Conservation (phyloP, 805 yeast species). For the Cyberlindnera mycetangii region DNA sequence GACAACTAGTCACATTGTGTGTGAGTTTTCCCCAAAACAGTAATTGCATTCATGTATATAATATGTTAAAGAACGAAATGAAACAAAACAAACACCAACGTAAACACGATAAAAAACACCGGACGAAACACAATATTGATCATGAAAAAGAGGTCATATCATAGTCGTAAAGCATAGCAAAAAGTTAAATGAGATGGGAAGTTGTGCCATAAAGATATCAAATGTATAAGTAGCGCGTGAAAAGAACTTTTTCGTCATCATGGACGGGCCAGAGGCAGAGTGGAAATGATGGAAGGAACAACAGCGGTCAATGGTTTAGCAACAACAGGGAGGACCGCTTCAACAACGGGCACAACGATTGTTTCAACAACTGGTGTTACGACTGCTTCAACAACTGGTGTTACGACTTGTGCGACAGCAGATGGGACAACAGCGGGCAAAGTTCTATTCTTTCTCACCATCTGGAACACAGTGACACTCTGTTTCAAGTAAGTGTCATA, state of each 20-base stretch:
- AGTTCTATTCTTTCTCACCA: constrained; percentile 26
- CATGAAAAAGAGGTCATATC: neutral
- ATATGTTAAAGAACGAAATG: neutral
- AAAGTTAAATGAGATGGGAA: too few species aligned
- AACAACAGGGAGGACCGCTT: neutral
- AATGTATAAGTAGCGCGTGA: too few species aligned
- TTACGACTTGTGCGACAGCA: too few species aligned
- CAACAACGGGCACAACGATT: neutral
- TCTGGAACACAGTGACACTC: constrained; percentile 40
- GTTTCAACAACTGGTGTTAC: neutral
- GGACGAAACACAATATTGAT: neutral
- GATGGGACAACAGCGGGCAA: neutral
- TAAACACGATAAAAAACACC: neutral
- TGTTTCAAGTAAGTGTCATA: constrained; percentile 36
- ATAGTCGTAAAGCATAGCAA: too few species aligned
- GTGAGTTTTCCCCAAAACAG: neutral
- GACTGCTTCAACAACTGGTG: neutral
- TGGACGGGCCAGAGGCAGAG: neutral
- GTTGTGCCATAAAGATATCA: too few species aligned
- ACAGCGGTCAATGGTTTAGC: neutral
- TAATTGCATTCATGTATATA: constrained; percentile 1
- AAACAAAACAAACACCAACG: neutral
- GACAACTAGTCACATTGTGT: constrained; percentile 1
- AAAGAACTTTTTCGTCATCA: neutral
- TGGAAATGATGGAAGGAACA: neutral